Base-by-base conservation (phyloP, 306 rosid species). In the Casuarina cunninghamiana region DNA sequence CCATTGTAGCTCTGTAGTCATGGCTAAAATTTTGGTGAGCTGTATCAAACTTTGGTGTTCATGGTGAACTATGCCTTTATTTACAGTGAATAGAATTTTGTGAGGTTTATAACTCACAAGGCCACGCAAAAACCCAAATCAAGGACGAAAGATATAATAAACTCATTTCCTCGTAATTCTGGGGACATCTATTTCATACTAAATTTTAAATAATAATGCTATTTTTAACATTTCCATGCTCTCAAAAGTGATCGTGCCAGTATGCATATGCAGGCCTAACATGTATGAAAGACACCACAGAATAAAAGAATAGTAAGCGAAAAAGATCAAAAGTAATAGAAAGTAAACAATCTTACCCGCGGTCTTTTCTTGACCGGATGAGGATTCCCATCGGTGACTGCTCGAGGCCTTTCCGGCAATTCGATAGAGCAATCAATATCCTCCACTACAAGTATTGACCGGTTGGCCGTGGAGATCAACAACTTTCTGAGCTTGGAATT, bases 401-500 rank as follows among this genome's bases (percentile, higher is more conserved):
- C 21, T 9, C 42, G 41, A 71, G 51, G 68, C 58, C 84, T 60
- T 4, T 75, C 10, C 48, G 72, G 72, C 54, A 77, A 49, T 42
- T 53, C 74, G 15, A 62, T 50, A 49, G 77, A 51, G 46, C 86
- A 75, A 70, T 83, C 86, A 6, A 83, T 53, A 37, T 83, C 83
- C 69, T 78, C 83, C 45, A 83, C 78, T 39, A 83, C 83, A 53
- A 83, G 77, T 10, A 83, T 74, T 1, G 83, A 83, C 10, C 65
- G 63, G 53, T 78, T 78, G 8, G 53, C 48, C 0, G 69, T 78
- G 5, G 77, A 45, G 68, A 78, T 26, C 77, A 83, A 13, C 67
- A 83, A 5, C 50, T 38, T 83, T 55, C 82, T 78, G 11, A 83
- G 75, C 51, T 83, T 69, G 48, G 65, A 37, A 78, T 83, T 68